These are phyloP conservation scores for Microcyclosporella mali DNA, from an alignment of 2,329 filamentous ascomycete genomes.

Conservation along the genomic window DNA sequence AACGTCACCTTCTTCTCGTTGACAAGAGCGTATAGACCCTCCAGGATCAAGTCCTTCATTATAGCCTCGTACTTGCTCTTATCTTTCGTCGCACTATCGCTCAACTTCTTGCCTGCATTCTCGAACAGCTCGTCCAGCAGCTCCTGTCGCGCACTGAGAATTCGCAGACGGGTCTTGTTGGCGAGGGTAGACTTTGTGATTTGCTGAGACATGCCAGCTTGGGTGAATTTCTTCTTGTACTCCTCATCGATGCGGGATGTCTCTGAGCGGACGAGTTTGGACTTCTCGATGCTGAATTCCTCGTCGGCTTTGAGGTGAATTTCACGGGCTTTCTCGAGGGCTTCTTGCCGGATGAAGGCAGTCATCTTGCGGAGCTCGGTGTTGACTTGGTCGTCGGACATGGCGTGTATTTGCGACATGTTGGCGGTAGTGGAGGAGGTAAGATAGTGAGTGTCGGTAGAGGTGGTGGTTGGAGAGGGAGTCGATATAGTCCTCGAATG, in stretches of 20 bases:
- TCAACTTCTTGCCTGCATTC: conserved; percentile 65
- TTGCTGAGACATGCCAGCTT: conserved; percentile 96
- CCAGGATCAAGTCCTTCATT: conserved; percentile 74
- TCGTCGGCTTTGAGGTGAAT: conserved; percentile 98
- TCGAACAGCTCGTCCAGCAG: conserved; percentile 88
- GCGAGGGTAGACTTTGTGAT: conserved; percentile 93
- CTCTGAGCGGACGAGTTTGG: conserved; percentile 94
- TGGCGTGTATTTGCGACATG: conserved; percentile 89
- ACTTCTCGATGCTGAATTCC: conserved; percentile 98
- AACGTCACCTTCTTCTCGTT: conserved; percentile 71
- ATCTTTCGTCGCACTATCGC: conserved; percentile 53
- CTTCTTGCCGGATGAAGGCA: conserved; percentile 98
- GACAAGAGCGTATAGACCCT: conserved; percentile 76
- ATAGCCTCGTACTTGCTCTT: conserved; percentile 67
- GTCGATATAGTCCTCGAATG: neutral
- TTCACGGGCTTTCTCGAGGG: conserved; percentile 91
- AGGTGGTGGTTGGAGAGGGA: neutral
- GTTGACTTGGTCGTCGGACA: conserved; percentile 97
- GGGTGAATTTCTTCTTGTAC: conserved; percentile 99
- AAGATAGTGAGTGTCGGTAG: neutral
- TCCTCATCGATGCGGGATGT: conserved; percentile 83
- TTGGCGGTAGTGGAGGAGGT: conserved; percentile 34
- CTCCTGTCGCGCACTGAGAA: conserved; percentile 81
- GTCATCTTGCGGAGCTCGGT: conserved; percentile 99
- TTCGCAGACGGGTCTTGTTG: conserved; percentile 90